These are phyloP conservation scores for Kitagawia praeruptora DNA, from an alignment of 129 eudicot species.

Conservation along the genomic window DNA sequence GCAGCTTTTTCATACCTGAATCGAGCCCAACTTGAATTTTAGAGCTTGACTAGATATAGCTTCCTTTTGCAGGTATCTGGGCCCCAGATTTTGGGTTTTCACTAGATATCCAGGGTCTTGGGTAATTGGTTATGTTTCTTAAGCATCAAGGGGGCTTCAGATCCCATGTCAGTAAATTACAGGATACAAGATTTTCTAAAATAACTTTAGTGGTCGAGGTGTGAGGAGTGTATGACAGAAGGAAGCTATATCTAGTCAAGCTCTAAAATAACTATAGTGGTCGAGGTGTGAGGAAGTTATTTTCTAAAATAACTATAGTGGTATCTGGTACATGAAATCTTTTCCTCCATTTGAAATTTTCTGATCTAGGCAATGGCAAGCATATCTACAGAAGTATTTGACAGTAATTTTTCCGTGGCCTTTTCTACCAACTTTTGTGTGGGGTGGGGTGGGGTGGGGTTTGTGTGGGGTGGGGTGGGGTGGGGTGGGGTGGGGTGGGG, in stretches of 20 bases:
- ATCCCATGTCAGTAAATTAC: background rate
- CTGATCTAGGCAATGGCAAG: background rate
- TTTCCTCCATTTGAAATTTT: background rate
- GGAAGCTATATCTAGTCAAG: no score
- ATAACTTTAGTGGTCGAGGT: background rate
- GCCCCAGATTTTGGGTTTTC: background rate
- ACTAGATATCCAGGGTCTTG: background rate
- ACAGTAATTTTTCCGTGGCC: background rate
- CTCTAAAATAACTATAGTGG: background rate
- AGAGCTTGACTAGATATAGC: slow-evolving; percentile 13
- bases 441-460: no score
- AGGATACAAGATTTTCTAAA: background rate
- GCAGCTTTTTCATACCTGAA: background rate
- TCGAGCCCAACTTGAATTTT: background rate
- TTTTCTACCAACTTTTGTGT: background rate
- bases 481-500: no score
- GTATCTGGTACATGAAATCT: background rate
- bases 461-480: no score
- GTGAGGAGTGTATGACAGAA: background rate
- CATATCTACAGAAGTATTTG: background rate
- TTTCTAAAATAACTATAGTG: no score
- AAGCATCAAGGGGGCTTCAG: background rate
- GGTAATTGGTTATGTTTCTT: background rate
- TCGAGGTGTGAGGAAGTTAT: background rate
- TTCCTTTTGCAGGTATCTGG: slow-evolving; percentile 12